phyloP scores from a whole-genome alignment of 306 rosid species.

The Fragaria nilgerrensis region DNA sequence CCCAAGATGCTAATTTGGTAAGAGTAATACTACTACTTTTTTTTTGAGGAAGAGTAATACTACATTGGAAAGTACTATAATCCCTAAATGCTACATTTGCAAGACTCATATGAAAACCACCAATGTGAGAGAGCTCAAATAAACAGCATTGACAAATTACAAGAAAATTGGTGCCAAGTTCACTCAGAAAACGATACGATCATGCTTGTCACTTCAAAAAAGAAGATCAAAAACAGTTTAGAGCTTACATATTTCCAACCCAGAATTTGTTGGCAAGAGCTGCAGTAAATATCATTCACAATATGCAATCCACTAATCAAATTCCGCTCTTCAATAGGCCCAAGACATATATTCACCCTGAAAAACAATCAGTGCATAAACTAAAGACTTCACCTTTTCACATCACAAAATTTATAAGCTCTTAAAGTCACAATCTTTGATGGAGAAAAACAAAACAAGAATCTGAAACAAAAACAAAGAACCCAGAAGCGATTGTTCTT shows the following conservation, averaged over 20 bases:
- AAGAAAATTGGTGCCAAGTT: background rate
- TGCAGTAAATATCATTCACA: conserved; percentile 38
- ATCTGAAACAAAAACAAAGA: background rate
- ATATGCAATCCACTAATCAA: conserved; percentile 40
- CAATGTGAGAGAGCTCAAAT: background rate
- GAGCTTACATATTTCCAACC: conserved; percentile 40
- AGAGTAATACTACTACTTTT: background rate
- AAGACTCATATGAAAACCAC: background rate
- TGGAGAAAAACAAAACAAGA: background rate
- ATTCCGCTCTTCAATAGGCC: conserved; percentile 33
- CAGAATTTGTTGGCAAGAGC: conserved; percentile 42
- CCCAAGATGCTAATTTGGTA: background rate
- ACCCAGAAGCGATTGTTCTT: background rate
- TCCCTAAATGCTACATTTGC: background rate
- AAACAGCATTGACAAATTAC: background rate
- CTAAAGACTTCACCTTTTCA: background rate
- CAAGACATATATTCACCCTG: conserved; percentile 30
- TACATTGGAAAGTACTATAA: background rate
- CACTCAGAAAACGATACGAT: background rate
- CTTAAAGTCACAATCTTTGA: background rate
- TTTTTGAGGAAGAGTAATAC: background rate
- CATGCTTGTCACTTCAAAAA: background rate
- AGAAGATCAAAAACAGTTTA: background rate
- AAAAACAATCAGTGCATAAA: background rate
- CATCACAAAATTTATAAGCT: background rate